Evolutionary conservation across 2,329 filamentous ascomycete species (phyloP).

Genomic region (Microsporum audouinii): DNA sequence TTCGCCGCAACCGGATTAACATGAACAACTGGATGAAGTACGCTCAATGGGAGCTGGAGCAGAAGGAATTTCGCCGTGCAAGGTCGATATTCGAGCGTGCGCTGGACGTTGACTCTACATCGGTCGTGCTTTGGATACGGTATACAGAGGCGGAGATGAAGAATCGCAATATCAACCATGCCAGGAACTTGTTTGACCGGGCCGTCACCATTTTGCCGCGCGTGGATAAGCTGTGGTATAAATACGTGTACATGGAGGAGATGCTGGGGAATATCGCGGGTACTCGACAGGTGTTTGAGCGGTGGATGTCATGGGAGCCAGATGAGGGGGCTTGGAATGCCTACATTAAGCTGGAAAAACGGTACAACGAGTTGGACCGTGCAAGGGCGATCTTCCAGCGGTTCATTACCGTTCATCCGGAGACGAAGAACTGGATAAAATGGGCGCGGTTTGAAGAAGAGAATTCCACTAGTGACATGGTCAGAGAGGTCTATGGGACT

Average conservation of each 20-base stretch:
- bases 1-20: constrained; percentile 83
- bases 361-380: constrained; percentile 82
- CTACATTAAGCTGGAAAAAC: constrained; percentile 94
- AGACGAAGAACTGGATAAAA: constrained; percentile 95
- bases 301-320: constrained; percentile 98
- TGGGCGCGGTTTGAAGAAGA: constrained; percentile 98
- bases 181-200: constrained; percentile 82
- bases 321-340: constrained; percentile 91
- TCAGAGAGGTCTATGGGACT: constrained; percentile 79
- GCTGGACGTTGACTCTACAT: constrained; percentile 80
- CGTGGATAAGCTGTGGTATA: constrained; percentile 97
- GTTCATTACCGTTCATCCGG: constrained; percentile 86
- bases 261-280: constrained; percentile 89
- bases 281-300: constrained; percentile 85
- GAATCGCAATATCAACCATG: constrained; percentile 88
- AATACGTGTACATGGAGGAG: constrained; percentile 98
- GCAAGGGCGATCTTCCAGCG: constrained; percentile 82
- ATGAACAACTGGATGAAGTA: constrained; percentile 99
- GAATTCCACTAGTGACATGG: constrained; percentile 78
- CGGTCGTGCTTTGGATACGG: constrained; percentile 75
- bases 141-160: constrained; percentile 98
- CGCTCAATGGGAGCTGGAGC: constrained; percentile 92
- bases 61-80: constrained; percentile 90
- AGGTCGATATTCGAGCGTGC: constrained; percentile 90
- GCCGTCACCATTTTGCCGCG: constrained; percentile 86